Conservation (phyloP, 495 filamentous ascomycete genomes). For the Tricharina praecox region DNA sequence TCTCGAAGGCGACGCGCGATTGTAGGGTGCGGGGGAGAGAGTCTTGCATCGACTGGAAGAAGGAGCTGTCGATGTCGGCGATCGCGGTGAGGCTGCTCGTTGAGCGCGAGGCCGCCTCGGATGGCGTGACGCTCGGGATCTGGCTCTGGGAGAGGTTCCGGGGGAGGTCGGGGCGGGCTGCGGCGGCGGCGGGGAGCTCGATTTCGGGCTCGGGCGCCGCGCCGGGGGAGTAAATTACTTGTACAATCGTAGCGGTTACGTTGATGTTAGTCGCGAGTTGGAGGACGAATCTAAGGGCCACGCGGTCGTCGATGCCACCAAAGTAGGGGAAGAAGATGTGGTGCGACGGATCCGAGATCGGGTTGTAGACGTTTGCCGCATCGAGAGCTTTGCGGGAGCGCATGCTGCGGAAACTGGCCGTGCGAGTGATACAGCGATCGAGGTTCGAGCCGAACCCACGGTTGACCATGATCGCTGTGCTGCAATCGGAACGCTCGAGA, state of each 20-base stretch:
- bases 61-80: constrained; percentile 35
- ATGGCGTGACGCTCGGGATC: constrained; percentile 15
- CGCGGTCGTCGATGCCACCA: constrained; percentile 70
- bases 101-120: constrained; percentile 18
- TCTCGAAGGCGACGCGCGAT: constrained; percentile 44
- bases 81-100: constrained; percentile 1
- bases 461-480: constrained; percentile 70
- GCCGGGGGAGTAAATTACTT: constrained; percentile 32
- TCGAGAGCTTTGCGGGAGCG: constrained; percentile 36
- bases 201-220: constrained; percentile 24
- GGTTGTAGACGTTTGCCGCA: constrained; percentile 31
- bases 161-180: constrained; percentile 10
- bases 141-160: constrained; percentile 15
- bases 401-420: constrained; percentile 25
- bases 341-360: constrained; percentile 49
- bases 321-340: constrained; percentile 81
- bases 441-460: constrained; percentile 41
- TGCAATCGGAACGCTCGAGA: constrained; percentile 43
- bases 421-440: constrained; percentile 27
- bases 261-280: constrained; percentile 62
- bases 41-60: constrained; percentile 47
- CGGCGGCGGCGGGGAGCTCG: constrained; percentile 22
- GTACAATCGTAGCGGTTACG: constrained; percentile 55
- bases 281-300: constrained; percentile 61
- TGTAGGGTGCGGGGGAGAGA: constrained; percentile 42